Evolutionary conservation across 768 basidiomycete genomes (phyloP).

Genomic region (Gymnopilus junonius): DNA sequence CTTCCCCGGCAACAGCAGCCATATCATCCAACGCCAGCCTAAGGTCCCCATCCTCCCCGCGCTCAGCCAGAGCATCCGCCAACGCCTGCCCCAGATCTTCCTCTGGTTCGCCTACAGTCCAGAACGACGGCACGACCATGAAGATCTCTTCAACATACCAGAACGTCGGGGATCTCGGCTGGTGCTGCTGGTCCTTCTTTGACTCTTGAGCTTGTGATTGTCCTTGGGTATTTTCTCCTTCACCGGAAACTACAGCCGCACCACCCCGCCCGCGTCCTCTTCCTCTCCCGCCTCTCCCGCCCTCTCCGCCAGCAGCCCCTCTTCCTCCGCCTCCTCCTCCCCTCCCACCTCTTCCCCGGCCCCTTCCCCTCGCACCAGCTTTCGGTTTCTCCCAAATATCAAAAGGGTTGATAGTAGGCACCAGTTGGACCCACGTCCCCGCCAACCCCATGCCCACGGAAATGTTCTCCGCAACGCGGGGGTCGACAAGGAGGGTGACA

Average conservation of each 20-base stretch:
- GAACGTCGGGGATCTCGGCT: conserved; percentile 30
- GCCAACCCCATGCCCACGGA: conserved; percentile 57
- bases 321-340: background rate
- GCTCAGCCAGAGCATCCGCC: background rate
- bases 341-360: conserved; percentile 10
- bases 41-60: background rate
- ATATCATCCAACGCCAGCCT: background rate
- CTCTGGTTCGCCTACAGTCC: conserved; percentile 28
- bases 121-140: conserved; percentile 58
- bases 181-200: background rate
- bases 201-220: background rate
- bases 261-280: conserved; percentile 7
- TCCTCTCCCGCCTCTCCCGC: background rate
- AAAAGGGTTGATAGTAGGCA: conserved; percentile 27
- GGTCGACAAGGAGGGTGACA: conserved; percentile 56
- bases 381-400: background rate
- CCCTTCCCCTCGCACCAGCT: conserved; percentile 18
- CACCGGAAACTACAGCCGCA: background rate
- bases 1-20: background rate
- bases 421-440: conserved; percentile 66
- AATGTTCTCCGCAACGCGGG: conserved; percentile 43
- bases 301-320: background rate
- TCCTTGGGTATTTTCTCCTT: background rate
- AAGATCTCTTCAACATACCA: conserved; percentile 68
- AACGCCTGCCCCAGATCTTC: background rate